Evolutionary conservation across 495 filamentous ascomycete species (phyloP).

Genomic region (Penicillium crystallinum): DNA sequence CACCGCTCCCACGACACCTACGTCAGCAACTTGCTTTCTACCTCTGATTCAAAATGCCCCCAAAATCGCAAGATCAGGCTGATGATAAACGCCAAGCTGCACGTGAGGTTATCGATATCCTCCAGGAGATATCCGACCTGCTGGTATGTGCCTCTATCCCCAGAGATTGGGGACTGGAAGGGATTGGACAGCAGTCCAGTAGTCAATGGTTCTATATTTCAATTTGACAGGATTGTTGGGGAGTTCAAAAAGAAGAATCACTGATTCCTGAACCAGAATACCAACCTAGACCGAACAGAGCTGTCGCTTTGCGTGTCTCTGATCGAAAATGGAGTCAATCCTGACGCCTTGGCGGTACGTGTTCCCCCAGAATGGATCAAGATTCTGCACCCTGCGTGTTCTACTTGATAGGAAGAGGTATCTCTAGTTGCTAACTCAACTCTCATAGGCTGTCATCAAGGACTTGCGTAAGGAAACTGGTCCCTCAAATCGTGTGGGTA

Average conservation of each 20-base stretch:
- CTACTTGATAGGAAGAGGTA: too few relatives aligned
- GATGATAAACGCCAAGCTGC: conserved; percentile 81
- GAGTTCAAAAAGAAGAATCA: not conserved
- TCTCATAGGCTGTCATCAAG: conserved; percentile 60
- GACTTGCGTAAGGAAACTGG: conserved; percentile 60
- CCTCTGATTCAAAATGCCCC: conserved; percentile 10
- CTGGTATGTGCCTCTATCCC: conserved; percentile 52
- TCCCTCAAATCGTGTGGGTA: conserved; percentile 12
- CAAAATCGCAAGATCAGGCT: conserved; percentile 25
- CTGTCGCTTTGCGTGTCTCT: conserved; percentile 92
- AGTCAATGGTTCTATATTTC: not conserved
- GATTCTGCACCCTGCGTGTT: too few relatives aligned
- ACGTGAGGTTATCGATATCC: conserved; percentile 92
- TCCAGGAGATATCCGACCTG: conserved; percentile 88
- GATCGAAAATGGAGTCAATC: conserved; percentile 96
- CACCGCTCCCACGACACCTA: not conserved
- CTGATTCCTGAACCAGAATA: conserved; percentile 57
- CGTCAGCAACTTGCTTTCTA: not conserved
- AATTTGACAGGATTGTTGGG: too few relatives aligned
- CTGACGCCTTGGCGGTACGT: conserved; percentile 87
- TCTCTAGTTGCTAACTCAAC: not conserved
- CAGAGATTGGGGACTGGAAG: not conserved
- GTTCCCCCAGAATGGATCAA: not conserved
- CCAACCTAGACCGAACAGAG: conserved; percentile 80
- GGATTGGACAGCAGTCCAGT: not conserved